Conservation (phyloP, 345 rosid species). For the Aquilaria malaccensis region DNA sequence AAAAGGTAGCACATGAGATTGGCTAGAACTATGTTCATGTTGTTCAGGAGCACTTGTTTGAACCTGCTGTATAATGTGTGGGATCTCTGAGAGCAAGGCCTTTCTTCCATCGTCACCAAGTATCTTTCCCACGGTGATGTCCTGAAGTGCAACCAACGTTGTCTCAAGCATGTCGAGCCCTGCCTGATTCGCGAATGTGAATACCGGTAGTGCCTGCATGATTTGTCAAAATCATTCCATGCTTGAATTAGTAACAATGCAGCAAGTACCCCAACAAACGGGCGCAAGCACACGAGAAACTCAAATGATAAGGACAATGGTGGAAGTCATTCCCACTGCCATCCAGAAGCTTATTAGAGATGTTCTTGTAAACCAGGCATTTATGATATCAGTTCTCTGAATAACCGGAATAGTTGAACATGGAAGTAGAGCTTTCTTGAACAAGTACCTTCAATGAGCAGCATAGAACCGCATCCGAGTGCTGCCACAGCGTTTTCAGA, state of each 20-base stretch:
- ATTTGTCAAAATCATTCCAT: neutral
- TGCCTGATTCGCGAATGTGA: conserved; percentile 89
- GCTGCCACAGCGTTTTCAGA: conserved; percentile 86
- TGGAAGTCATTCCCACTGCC: too few species aligned
- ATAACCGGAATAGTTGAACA: too few species aligned
- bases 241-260: too few species aligned
- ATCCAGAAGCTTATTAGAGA: too few species aligned
- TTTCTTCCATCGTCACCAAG: conserved; percentile 67
- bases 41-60: neutral
- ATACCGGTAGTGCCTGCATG: conserved; percentile 58
- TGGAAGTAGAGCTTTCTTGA: neutral
- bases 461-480: conserved; percentile 84
- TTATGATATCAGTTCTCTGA: too few species aligned
- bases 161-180: conserved; percentile 99
- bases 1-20: neutral
- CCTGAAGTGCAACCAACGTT: conserved; percentile 74
- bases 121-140: conserved; percentile 67
- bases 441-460: conserved; percentile 69
- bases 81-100: conserved; percentile 65
- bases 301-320: too few species aligned
- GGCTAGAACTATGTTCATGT: neutral
- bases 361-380: too few species aligned
- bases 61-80: conserved; percentile 87
- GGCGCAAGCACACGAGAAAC: too few species aligned
- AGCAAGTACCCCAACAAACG: too few species aligned